Percentiles rank a stretch among this genome's conserved stretches.
phyloP scores from a whole-genome alignment of 2,329 filamentous ascomycete genomes.

The Beauveria bassiana region DNA sequence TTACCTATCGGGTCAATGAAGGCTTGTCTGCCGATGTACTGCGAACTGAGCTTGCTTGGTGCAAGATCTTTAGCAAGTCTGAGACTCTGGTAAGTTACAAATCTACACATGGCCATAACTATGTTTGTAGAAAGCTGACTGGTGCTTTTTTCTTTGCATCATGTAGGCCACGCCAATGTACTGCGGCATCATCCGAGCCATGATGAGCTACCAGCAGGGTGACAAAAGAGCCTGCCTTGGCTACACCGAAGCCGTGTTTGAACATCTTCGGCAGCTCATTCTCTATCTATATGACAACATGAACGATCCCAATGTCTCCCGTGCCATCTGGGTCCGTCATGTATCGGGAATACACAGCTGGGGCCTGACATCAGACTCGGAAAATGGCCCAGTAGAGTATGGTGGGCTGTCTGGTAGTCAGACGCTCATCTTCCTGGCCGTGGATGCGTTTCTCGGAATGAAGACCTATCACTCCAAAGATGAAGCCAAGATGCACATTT shows the following conservation, averaged over 20 bases:
- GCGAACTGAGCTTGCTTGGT: not conserved
- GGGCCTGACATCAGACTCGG: not conserved
- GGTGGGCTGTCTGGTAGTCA: conserved; percentile 4
- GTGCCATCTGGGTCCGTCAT: conserved; percentile 3
- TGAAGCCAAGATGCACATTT: not conserved
- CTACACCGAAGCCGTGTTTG: not conserved
- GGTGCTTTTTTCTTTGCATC: no score
- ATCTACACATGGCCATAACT: not conserved
- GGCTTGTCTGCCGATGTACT: not conserved
- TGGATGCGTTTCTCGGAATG: not conserved
- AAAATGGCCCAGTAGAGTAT: not conserved
- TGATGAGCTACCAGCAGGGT: conserved; percentile 1
- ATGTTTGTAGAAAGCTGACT: no score
- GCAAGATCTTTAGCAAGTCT: not conserved
- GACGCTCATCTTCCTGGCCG: conserved; percentile 1
- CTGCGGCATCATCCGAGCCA: conserved; percentile 1
- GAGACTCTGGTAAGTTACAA: not conserved
- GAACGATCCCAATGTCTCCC: conserved; percentile 2
- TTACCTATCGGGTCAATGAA: not conserved
- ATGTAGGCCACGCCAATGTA: not conserved
- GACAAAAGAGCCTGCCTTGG: not conserved
- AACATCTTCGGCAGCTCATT: not conserved
- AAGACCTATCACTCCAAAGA: not conserved
- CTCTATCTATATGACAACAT: not conserved
- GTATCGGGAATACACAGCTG: conserved; percentile 5